Evolutionary conservation across 2,329 filamentous ascomycete species (phyloP).

Genomic region (Coniochaeta sp.): DNA sequence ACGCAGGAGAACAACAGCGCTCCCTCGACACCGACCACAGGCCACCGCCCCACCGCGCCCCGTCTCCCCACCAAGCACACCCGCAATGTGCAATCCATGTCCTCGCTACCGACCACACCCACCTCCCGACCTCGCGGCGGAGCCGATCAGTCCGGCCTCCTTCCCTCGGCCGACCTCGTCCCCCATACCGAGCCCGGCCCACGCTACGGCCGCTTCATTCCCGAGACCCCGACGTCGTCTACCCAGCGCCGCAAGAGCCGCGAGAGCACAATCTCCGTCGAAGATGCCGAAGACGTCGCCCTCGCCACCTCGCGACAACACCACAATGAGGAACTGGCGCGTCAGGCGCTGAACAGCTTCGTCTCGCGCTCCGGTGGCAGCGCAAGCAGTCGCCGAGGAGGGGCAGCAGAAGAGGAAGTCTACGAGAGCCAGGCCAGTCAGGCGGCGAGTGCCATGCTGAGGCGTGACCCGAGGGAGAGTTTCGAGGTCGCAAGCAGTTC

Average conservation of each 20-base stretch:
- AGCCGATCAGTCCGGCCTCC: constrained; percentile 40
- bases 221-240: constrained; percentile 33
- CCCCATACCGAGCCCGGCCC: constrained; percentile 53
- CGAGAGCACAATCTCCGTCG: constrained; percentile 78
- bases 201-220: constrained; percentile 34
- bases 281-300: constrained; percentile 44
- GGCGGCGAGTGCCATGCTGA: constrained; percentile 67
- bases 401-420: no score
- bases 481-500: constrained; percentile 41
- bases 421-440: constrained; percentile 72
- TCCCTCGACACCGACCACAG: constrained; percentile 58
- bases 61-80: constrained; percentile 56
- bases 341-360: constrained; percentile 39
- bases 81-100: constrained; percentile 74
- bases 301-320: background rate
- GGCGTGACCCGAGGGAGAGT: constrained; percentile 47
- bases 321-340: constrained; percentile 48
- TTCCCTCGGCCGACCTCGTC: constrained; percentile 57
- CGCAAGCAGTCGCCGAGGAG: constrained; percentile 40
- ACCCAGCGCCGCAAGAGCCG: constrained; percentile 57
- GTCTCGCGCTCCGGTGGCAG: constrained; percentile 16
- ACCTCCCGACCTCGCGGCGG: constrained; percentile 40
- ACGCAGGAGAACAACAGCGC: constrained; percentile 71
- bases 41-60: constrained; percentile 35
- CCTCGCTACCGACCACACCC: constrained; percentile 76